A percentile compares a stretch with the other conserved stretches of the same genome.
Conservation (phyloP, 2,329 filamentous ascomycete species). For the Elsinoe arachidis region DNA sequence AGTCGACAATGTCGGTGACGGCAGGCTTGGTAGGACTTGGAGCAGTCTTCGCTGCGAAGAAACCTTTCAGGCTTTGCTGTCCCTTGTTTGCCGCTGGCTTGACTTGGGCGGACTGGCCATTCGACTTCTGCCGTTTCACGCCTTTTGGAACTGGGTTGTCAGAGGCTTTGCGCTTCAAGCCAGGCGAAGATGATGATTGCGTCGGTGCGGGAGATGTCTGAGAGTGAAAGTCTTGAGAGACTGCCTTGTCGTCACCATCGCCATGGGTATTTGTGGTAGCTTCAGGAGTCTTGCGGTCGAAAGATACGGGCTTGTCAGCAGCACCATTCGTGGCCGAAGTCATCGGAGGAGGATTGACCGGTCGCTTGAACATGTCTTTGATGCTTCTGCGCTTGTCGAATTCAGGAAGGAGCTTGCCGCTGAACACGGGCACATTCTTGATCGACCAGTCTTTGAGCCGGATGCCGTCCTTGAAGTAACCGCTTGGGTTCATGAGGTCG, state of each 20-base stretch:
- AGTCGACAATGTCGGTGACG: not conserved
- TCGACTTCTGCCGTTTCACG: conserved; percentile 46
- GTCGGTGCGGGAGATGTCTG: not conserved
- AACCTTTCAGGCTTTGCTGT: conserved; percentile 62
- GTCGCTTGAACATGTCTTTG: conserved; percentile 79
- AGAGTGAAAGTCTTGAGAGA: not conserved
- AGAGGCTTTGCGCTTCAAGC: conserved; percentile 29
- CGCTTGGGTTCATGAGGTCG: conserved; percentile 70
- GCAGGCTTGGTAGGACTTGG: conserved; percentile 1
- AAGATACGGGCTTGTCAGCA: not conserved
- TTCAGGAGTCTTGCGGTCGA: not conserved
- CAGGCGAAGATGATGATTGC: not conserved
- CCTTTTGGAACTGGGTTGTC: conserved; percentile 23
- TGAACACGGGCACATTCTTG: conserved; percentile 62
- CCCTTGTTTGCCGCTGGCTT: conserved; percentile 34
- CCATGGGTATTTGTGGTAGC: not conserved
- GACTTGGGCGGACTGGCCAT: conserved; percentile 18
- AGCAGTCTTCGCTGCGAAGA: conserved; percentile 58
- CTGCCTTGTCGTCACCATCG: not conserved
- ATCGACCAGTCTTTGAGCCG: conserved; percentile 57
- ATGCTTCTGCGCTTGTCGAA: conserved; percentile 80
- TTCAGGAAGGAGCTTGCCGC: conserved; percentile 76
- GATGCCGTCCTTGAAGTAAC: conserved; percentile 59
- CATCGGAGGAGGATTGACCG: not conserved
- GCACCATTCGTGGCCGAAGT: not conserved